Percentiles rank a stretch among this genome's conserved stretches.
Conservation (phyloP, 1,284 basidiomycete species). For the Fomitopsis palustris region DNA sequence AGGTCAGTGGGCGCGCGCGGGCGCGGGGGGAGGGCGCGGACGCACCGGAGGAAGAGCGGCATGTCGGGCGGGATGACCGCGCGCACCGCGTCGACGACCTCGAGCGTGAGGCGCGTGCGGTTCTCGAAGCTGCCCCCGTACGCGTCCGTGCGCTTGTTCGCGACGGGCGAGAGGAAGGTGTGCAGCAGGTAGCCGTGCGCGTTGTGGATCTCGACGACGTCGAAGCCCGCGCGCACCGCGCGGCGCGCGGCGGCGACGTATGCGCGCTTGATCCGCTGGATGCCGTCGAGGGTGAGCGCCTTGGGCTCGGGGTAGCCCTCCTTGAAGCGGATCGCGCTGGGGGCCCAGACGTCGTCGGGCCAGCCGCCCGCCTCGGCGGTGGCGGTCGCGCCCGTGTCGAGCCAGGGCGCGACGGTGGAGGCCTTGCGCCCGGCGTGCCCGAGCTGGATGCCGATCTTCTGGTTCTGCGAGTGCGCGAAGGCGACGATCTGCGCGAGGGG, state of each 20-base stretch:
- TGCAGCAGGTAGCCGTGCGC: slow-evolving; percentile 65
- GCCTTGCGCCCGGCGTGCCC: slow-evolving; percentile 79
- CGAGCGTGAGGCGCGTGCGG: slow-evolving; percentile 54
- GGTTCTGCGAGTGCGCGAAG: slow-evolving; percentile 60
- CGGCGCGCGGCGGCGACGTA: slow-evolving; percentile 58
- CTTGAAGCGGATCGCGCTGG: slow-evolving; percentile 49
- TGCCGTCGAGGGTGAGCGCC: slow-evolving; percentile 48
- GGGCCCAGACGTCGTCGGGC: slow-evolving; percentile 55
- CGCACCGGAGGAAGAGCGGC: slow-evolving; percentile 33
- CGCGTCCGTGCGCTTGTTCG: slow-evolving; percentile 68
- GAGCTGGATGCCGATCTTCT: slow-evolving; percentile 71
- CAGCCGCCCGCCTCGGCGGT: slow-evolving; percentile 52
- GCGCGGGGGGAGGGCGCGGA: slow-evolving; percentile 1
- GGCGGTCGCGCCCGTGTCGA: slow-evolving; percentile 35
- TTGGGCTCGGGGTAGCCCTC: slow-evolving; percentile 37
- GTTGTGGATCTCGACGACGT: slow-evolving; percentile 34
- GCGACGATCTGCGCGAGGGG: slow-evolving; percentile 64
- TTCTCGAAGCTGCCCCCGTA: slow-evolving; percentile 78
- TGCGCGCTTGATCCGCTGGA: slow-evolving; percentile 54
- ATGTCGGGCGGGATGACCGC: slow-evolving; percentile 19
- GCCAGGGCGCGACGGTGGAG: slow-evolving; percentile 62
- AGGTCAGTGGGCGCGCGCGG: too few species aligned
- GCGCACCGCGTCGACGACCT: slow-evolving; percentile 32
- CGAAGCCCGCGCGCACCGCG: slow-evolving; percentile 45
- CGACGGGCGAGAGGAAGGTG: slow-evolving; percentile 54